phyloP scores from a whole-genome alignment of 371 early-diverging fungal species.

The Apophysomyces elegans region DNA sequence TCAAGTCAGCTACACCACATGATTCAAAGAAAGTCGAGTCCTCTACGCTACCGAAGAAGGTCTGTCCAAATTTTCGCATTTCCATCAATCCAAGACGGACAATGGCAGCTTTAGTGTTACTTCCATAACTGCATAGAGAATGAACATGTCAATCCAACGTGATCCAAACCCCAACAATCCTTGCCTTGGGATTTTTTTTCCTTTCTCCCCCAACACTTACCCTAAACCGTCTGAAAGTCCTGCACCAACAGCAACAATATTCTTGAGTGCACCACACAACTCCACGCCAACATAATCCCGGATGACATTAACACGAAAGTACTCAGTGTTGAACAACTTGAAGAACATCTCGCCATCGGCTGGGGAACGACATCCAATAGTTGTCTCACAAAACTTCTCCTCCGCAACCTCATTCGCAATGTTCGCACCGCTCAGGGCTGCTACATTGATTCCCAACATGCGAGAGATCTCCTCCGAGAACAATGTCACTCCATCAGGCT shows the following conservation, averaged over 20 bases:
- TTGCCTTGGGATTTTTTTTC: neutral
- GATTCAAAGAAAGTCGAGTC: conserved; percentile 96
- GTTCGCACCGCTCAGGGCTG: conserved; percentile 98
- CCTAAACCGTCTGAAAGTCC: conserved; percentile 91
- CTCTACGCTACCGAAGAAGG: conserved; percentile 76
- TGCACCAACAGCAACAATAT: conserved; percentile 97
- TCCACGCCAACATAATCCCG: conserved; percentile 94
- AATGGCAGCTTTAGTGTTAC: conserved; percentile 98
- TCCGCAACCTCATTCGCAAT: conserved; percentile 98
- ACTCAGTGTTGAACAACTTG: conserved; percentile 85
- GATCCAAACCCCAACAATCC: neutral
- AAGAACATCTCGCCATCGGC: conserved; percentile 81
- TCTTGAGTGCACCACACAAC: conserved; percentile 98
- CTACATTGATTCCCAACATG: conserved; percentile 76
- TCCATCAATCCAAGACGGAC: conserved; percentile 97
- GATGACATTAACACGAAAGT: conserved; percentile 87
- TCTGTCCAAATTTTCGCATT: conserved; percentile 92
- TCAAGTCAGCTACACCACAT: conserved; percentile 94
- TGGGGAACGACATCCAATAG: conserved; percentile 80
- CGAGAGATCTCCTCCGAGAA: conserved; percentile 89
- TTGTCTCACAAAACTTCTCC: conserved; percentile 95
- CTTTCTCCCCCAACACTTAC: conserved; percentile 25
- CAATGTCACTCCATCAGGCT: conserved; percentile 73
- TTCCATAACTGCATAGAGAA: conserved; percentile 63
- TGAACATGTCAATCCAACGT: conserved; percentile 39